Evolutionary conservation across 2,329 filamentous ascomycete species (phyloP).

Genomic region (Monilinia fructigena): DNA sequence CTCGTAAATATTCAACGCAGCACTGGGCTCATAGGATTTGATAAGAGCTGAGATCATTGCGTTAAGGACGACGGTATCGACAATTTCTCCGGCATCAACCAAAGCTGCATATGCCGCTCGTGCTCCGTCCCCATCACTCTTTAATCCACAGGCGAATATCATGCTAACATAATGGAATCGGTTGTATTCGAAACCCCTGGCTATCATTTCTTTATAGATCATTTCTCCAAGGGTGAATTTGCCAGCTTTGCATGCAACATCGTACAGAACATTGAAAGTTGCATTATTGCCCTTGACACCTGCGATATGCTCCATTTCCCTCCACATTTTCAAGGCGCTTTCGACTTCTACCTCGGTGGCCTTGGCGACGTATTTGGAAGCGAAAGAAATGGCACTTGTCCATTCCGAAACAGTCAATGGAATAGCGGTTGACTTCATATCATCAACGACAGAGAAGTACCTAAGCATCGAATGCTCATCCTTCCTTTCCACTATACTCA

Average conservation of each 20-base stretch:
- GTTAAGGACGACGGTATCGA: constrained; percentile 85
- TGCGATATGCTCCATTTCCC: constrained; percentile 78
- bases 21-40: constrained; percentile 68
- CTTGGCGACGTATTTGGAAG: constrained; percentile 65
- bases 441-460: constrained; percentile 80
- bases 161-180: constrained; percentile 79
- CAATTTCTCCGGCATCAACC: constrained; percentile 79
- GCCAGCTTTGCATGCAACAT: constrained; percentile 79
- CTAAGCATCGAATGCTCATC: constrained; percentile 64
- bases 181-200: constrained; percentile 65
- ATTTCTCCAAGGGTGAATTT: constrained; percentile 83
- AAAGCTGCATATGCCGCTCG: constrained; percentile 77
- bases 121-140: constrained; percentile 69
- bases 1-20: constrained; percentile 77
- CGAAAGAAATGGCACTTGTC: constrained; percentile 81
- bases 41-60: constrained; percentile 79
- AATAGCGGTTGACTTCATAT: constrained; percentile 74
- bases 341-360: constrained; percentile 61
- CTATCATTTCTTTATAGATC: constrained; percentile 77
- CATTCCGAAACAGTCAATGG: constrained; percentile 68
- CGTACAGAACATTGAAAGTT: constrained; percentile 93
- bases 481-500: constrained; percentile 38
- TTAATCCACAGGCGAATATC: constrained; percentile 80
- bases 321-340: constrained; percentile 75
- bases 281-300: constrained; percentile 65